Evolutionary conservation across 2,329 filamentous ascomycete species (phyloP).

Genomic region (Ascochyta pisi): DNA sequence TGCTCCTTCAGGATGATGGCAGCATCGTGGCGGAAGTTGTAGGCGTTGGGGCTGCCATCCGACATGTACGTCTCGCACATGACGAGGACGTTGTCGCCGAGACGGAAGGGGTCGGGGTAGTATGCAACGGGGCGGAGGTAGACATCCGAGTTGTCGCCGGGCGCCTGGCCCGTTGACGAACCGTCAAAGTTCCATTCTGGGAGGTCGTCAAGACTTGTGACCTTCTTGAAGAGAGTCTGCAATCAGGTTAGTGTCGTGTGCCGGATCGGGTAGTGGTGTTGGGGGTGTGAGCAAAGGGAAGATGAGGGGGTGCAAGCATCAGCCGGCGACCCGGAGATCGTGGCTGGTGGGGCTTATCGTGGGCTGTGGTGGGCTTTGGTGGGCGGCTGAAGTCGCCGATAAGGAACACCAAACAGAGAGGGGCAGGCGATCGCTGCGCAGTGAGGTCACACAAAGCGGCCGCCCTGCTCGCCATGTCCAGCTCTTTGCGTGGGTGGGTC

Average conservation of each 20-base stretch:
- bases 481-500: conserved; percentile 8
- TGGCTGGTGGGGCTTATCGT: conserved; percentile 40
- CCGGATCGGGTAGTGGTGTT: conserved; percentile 11
- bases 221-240: conserved; percentile 69
- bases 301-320: conserved; percentile 1
- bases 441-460: conserved; percentile 31
- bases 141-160: conserved; percentile 95
- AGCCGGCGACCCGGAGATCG: conserved; percentile 17
- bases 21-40: conserved; percentile 95
- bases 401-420: conserved; percentile 31
- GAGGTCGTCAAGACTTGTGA: conserved; percentile 67
- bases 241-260: conserved; percentile 28
- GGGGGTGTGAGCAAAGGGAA: conserved; percentile 7
- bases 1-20: conserved; percentile 89
- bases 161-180: conserved; percentile 89
- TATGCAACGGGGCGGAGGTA: conserved; percentile 91
- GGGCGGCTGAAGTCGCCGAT: conserved; percentile 35
- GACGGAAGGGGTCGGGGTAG: conserved; percentile 91
- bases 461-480: conserved; percentile 17
- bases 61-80: conserved; percentile 93
- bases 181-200: conserved; percentile 86
- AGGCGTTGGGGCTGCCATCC: conserved; percentile 96
- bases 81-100: conserved; percentile 89
- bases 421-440: conserved; percentile 25
- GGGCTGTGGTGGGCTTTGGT: conserved; percentile 32